These are phyloP conservation scores for Aureobasidium sp. DNA, from an alignment of 2,329 filamentous ascomycete genomes.

Conservation along the genomic window DNA sequence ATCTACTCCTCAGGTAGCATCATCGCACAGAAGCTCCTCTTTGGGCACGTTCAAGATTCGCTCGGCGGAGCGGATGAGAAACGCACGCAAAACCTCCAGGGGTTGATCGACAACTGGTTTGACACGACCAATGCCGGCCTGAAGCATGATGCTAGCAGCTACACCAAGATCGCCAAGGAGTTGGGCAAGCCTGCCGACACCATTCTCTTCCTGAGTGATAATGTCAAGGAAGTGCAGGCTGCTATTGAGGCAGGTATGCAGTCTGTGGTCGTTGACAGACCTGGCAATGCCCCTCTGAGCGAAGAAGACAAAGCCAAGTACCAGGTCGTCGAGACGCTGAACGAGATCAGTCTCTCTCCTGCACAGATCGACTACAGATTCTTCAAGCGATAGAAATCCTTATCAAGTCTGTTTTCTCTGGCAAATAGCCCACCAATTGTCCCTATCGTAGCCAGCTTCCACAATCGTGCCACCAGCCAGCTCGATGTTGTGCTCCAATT, in stretches of 20 bases:
- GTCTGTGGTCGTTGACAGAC: constrained; percentile 43
- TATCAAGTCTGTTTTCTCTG: constrained; percentile 11
- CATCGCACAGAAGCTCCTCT: constrained; percentile 70
- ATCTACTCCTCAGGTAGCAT: constrained; percentile 81
- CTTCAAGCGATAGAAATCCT: constrained; percentile 8
- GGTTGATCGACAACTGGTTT: constrained; percentile 58
- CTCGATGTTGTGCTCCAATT: constrained; percentile 71
- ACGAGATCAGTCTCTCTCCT: constrained; percentile 16
- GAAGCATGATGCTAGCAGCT: constrained; percentile 61
- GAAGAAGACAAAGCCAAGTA: constrained; percentile 33
- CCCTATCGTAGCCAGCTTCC: constrained; percentile 83
- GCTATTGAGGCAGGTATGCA: constrained; percentile 35
- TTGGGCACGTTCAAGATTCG: constrained; percentile 45
- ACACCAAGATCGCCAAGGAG: constrained; percentile 52
- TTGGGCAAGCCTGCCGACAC: constrained; percentile 39
- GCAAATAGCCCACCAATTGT: constrained; percentile 93
- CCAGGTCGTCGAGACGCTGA: constrained; percentile 16
- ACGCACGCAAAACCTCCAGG: constrained; percentile 49
- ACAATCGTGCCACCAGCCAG: constrained; percentile 67
- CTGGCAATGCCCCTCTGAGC: constrained; percentile 59
- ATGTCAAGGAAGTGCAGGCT: constrained; percentile 49
- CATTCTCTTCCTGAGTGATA: constrained; percentile 77
- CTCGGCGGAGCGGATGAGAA: constrained; percentile 30
- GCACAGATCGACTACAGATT: constrained; percentile 11
- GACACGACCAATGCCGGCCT: constrained; percentile 73